These are phyloP conservation scores for Fusarium pseudograminearum DNA, from an alignment of 2,329 filamentous ascomycete species.

Conservation along the genomic window DNA sequence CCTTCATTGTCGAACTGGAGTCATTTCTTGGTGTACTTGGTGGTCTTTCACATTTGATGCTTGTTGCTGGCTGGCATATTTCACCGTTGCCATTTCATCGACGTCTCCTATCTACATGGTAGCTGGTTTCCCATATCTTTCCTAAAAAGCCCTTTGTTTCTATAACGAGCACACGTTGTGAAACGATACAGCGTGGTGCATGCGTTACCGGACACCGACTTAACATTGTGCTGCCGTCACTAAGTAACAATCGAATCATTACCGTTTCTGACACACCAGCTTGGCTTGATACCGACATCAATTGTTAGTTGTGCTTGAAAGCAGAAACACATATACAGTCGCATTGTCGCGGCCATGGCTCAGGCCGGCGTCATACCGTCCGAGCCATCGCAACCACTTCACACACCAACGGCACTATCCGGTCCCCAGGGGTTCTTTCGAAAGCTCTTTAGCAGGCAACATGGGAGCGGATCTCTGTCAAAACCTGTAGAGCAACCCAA, in stretches of 20 bases:
- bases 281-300: constrained; percentile 18
- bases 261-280: constrained; percentile 20
- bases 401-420: constrained; percentile 43
- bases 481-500: constrained; percentile 29
- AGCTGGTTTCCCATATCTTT: constrained; percentile 21
- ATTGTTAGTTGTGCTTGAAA: constrained; percentile 19
- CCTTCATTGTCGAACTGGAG: constrained; percentile 35
- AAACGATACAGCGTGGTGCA: constrained; percentile 36
- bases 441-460: constrained; percentile 47
- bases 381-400: constrained; percentile 45
- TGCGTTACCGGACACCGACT: constrained; percentile 34
- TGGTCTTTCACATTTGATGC: constrained; percentile 32
- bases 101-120: constrained; percentile 34
- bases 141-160: constrained; percentile 16
- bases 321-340: constrained; percentile 23
- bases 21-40: constrained; percentile 30
- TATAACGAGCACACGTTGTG: constrained; percentile 33
- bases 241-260: constrained; percentile 22
- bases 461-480: constrained; percentile 23
- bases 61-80: constrained; percentile 30
- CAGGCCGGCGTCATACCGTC: constrained; percentile 48
- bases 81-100: constrained; percentile 26
- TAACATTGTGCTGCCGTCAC: constrained; percentile 28
- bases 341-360: constrained; percentile 49
- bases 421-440: constrained; percentile 47